Evolutionary conservation across 2,329 filamentous ascomycete genomes (phyloP).

Genomic region (Xylaria arbuscula): DNA sequence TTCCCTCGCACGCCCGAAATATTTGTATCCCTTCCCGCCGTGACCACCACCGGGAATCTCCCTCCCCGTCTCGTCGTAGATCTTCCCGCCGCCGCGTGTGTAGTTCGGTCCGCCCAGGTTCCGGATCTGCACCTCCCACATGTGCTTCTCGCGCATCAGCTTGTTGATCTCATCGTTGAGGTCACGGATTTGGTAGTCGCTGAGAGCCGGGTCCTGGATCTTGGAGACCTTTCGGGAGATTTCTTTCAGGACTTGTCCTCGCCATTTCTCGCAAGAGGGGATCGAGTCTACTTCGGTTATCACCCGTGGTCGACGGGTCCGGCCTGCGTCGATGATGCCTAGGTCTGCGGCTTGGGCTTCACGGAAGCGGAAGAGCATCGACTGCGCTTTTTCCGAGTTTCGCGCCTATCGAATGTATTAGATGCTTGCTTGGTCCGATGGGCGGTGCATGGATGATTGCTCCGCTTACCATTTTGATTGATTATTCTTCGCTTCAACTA

Average conservation of each 20-base stretch:
- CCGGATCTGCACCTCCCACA: conserved; percentile 97
- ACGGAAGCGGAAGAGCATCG: conserved; percentile 99
- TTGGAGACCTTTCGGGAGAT: conserved; percentile 96
- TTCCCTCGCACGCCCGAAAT: conserved; percentile 91
- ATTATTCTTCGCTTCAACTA: neutral
- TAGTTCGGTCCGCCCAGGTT: conserved; percentile 98
- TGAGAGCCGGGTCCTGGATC: conserved; percentile 92
- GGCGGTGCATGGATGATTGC: neutral
- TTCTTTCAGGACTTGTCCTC: conserved; percentile 95
- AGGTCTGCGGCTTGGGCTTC: conserved; percentile 70
- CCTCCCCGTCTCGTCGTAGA: conserved; percentile 78
- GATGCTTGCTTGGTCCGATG: conserved; percentile 1
- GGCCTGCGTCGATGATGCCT: conserved; percentile 77
- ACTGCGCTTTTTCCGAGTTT: conserved; percentile 98
- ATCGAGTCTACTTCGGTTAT: conserved; percentile 90
- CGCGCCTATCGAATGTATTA: conserved; percentile 71
- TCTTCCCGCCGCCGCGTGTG: conserved; percentile 78
- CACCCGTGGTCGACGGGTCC: conserved; percentile 87
- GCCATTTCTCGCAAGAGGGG: conserved; percentile 95
- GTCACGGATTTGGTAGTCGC: conserved; percentile 96
- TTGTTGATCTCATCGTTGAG: conserved; percentile 99
- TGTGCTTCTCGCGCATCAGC: conserved; percentile 97
- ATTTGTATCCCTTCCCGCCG: conserved; percentile 90
- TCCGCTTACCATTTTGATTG: conserved; percentile 47
- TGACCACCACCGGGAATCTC: conserved; percentile 72